phyloP scores from a whole-genome alignment of 768 basidiomycete genomes.

The Astraeus odoratus region DNA sequence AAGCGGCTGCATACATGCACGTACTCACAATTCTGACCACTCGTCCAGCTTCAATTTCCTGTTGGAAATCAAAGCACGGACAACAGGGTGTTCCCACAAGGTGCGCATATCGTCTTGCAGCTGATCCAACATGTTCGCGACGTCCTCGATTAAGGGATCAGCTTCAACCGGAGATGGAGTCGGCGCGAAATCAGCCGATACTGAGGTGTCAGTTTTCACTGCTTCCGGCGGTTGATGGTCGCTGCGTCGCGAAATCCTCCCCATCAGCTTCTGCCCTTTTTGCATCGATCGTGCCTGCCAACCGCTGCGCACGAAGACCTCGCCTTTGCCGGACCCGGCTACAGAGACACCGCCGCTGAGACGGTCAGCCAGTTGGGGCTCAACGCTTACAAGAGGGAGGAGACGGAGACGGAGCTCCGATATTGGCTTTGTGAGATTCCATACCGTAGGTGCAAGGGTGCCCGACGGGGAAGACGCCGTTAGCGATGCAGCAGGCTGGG shows the following conservation, averaged over 20 bases:
- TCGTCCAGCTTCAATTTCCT: conserved; percentile 75
- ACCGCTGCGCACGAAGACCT: conserved; percentile 70
- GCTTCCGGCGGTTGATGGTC: conserved; percentile 7
- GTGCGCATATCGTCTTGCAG: conserved; percentile 60
- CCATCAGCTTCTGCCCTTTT: conserved; percentile 33
- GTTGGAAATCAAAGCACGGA: conserved; percentile 59
- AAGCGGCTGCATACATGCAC: conserved; percentile 18
- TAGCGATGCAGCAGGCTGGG: conserved; percentile 5
- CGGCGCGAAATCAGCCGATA: conserved; percentile 23
- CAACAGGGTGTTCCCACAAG: conserved; percentile 68
- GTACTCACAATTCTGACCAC: conserved; percentile 80
- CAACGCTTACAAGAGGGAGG: conserved; percentile 52
- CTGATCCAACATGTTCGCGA: conserved; percentile 51
- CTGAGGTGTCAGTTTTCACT: conserved; percentile 15
- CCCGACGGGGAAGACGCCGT: conserved; percentile 9
- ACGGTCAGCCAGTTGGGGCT: conserved; percentile 59
- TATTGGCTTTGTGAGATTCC: conserved; percentile 29
- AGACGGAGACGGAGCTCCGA: conserved; percentile 53
- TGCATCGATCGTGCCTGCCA: conserved; percentile 72
- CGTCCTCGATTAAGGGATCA: conserved; percentile 54
- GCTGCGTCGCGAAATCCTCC: conserved; percentile 21
- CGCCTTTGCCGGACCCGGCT: conserved; percentile 69
- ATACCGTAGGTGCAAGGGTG: conserved; percentile 7
- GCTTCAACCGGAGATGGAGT: conserved; percentile 29
- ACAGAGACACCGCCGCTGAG: conserved; percentile 69